A percentile compares a stretch with the other conserved stretches of the same genome.
Conservation (phyloP, 2,329 filamentous ascomycete species). For the Cladorrhinum sp. region DNA sequence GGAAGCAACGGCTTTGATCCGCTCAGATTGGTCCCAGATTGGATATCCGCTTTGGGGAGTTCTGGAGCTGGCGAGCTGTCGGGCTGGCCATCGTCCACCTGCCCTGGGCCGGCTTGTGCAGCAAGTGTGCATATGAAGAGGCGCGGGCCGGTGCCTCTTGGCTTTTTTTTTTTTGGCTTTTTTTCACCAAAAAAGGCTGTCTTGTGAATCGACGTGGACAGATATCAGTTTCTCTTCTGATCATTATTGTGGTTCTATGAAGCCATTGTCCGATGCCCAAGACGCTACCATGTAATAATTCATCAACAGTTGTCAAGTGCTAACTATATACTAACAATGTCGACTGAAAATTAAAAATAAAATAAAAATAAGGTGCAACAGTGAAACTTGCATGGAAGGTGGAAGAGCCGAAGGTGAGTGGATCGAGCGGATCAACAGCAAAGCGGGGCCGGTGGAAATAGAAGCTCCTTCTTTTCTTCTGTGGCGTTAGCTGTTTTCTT, state of each 20-base stretch:
- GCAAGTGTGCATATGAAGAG: background rate
- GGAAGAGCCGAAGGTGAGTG: background rate
- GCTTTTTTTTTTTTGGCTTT: slow-evolving; percentile 4
- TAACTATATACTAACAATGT: too few species aligned
- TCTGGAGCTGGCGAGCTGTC: background rate
- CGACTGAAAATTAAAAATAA: too few species aligned
- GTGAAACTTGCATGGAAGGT: background rate
- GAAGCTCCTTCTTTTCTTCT: background rate
- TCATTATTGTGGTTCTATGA: background rate
- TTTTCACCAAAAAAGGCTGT: background rate
- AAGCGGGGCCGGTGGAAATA: background rate
- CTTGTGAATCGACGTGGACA: background rate
- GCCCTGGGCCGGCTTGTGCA: background rate
- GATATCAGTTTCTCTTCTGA: background rate
- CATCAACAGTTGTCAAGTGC: background rate
- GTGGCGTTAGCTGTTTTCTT: slow-evolving; percentile 5
- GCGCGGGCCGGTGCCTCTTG: background rate
- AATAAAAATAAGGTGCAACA: too few species aligned
- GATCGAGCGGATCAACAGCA: background rate
- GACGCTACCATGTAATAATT: background rate
- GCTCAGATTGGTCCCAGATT: slow-evolving; percentile 7
- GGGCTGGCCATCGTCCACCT: background rate
- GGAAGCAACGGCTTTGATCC: background rate
- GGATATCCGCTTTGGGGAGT: background rate
- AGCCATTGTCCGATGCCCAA: background rate